phyloP scores from a whole-genome alignment of 2,329 filamentous ascomycete genomes.

The Metarhizium humberi region DNA sequence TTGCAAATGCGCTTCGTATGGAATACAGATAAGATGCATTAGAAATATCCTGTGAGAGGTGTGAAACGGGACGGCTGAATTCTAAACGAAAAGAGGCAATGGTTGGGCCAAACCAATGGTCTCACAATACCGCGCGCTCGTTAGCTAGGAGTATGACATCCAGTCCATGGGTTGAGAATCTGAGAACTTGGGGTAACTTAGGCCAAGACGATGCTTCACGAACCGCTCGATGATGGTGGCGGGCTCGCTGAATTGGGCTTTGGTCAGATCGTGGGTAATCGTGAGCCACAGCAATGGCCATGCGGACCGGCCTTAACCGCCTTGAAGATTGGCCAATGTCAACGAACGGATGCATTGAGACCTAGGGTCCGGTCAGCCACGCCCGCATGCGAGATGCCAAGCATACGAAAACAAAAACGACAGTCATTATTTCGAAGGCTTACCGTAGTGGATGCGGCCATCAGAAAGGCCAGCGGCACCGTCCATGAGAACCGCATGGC shows the following conservation, averaged over 20 bases:
- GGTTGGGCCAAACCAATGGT: not conserved
- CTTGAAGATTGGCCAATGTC: not conserved
- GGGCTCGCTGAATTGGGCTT: conserved; percentile 1
- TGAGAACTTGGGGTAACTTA: not conserved
- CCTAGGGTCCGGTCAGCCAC: conserved; percentile 1
- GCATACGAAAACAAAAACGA: not conserved
- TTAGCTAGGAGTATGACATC: not conserved
- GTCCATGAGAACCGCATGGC: not conserved
- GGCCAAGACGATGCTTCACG: conserved; percentile 8
- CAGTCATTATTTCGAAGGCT: not conserved
- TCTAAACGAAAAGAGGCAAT: not conserved
- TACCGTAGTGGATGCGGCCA: not conserved
- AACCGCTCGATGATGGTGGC: conserved; percentile 11
- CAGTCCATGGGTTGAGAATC: conserved; percentile 1
- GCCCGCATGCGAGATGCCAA: not conserved
- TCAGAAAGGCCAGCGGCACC: not conserved
- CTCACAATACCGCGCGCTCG: not conserved
- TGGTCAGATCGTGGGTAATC: not conserved
- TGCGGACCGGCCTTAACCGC: not conserved
- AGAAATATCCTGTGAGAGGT: not conserved
- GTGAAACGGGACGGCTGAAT: not conserved
- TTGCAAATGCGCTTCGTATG: not conserved
- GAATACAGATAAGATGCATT: not conserved
- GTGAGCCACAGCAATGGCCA: conserved; percentile 3
- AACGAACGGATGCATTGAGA: not conserved